A percentile compares a stretch with the other conserved stretches of the same genome.
These are phyloP conservation scores for Phytophthora agathidicida DNA, from an alignment of 352 stramenopile species.

Conservation along the genomic window DNA sequence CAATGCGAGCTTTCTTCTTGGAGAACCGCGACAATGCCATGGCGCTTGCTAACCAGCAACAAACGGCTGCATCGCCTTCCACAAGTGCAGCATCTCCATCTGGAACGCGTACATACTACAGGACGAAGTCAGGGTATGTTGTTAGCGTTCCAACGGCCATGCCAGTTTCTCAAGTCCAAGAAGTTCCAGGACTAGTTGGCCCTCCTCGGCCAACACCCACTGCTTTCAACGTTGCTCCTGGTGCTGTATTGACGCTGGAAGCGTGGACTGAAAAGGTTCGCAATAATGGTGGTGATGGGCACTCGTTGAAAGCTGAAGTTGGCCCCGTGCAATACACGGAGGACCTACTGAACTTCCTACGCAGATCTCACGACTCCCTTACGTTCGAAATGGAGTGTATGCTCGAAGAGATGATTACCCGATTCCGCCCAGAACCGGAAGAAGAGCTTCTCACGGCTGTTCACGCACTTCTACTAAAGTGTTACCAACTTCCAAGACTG, in stretches of 20 bases:
- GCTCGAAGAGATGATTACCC: conserved; percentile 98
- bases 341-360: conserved; percentile 96
- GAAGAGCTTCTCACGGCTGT: conserved; percentile 97
- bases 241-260: conserved; percentile 71
- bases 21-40: conserved; percentile 95
- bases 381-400: conserved; percentile 98
- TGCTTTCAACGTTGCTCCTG: conserved; percentile 71
- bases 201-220: conserved; percentile 63
- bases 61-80: conserved; percentile 31
- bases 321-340: conserved; percentile 90
- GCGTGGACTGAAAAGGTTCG: conserved; percentile 73
- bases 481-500: conserved; percentile 85
- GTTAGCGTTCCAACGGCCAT: conserved; percentile 72
- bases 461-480: conserved; percentile 95
- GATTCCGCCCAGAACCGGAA: conserved; percentile 96
- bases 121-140: conserved; percentile 81
- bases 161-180: conserved; percentile 63
- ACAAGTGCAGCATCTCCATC: conserved; percentile 28
- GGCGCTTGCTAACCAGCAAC: conserved; percentile 45
- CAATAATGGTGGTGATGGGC: conserved; percentile 30
- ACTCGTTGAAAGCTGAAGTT: conserved; percentile 68
- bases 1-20: conserved; percentile 97
- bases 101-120: conserved; percentile 61
- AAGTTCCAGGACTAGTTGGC: conserved; percentile 77
- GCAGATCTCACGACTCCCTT: conserved; percentile 86